These are phyloP conservation scores for Xylariomycetidae sp. DNA, from an alignment of 2,329 filamentous ascomycete species.

Conservation along the genomic window DNA sequence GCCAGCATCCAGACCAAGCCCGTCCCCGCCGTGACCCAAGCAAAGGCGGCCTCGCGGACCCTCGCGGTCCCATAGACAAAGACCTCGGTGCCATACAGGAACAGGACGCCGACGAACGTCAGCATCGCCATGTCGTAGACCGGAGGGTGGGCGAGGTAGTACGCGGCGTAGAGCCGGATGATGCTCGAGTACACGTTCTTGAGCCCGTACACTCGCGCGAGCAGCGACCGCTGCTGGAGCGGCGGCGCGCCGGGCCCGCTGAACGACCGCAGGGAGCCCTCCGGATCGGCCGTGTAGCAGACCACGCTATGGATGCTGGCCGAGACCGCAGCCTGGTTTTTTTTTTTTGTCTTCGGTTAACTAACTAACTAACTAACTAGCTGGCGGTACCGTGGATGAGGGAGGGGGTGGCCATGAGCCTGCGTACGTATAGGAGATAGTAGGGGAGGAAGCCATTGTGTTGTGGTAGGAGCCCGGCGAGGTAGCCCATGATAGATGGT, in stretches of 20 bases:
- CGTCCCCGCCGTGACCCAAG: slow-evolving; percentile 16
- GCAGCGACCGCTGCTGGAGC: too few species aligned
- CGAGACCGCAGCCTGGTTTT: slow-evolving; percentile 14
- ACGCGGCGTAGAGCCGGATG: slow-evolving; percentile 31
- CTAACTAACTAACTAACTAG: too few species aligned
- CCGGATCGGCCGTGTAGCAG: slow-evolving; percentile 21
- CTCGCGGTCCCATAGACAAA: slow-evolving; percentile 21
- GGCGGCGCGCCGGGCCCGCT: slow-evolving; percentile 23
- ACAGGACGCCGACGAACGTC: slow-evolving; percentile 28
- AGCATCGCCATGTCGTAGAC: slow-evolving; percentile 27
- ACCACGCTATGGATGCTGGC: slow-evolving; percentile 22
- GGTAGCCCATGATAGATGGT: too few species aligned
- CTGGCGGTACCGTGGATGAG: too few species aligned
- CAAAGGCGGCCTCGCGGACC: slow-evolving; percentile 15
- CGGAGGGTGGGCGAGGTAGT: slow-evolving; percentile 25
- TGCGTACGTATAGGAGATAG: slow-evolving; percentile 22
- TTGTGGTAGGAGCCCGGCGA: too few species aligned
- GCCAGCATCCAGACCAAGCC: slow-evolving; percentile 21
- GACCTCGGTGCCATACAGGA: slow-evolving; percentile 23
- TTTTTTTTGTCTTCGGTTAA: too few species aligned
- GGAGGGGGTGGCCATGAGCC: neutral
- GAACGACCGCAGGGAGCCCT: slow-evolving; percentile 19
- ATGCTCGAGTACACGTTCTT: slow-evolving; percentile 32
- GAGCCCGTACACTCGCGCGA: slow-evolving; percentile 29
- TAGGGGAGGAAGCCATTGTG: slow-evolving; percentile 24